phyloP scores from a whole-genome alignment of 2,329 filamentous ascomycete species.

The Mycosphaerelloides madeirae region DNA sequence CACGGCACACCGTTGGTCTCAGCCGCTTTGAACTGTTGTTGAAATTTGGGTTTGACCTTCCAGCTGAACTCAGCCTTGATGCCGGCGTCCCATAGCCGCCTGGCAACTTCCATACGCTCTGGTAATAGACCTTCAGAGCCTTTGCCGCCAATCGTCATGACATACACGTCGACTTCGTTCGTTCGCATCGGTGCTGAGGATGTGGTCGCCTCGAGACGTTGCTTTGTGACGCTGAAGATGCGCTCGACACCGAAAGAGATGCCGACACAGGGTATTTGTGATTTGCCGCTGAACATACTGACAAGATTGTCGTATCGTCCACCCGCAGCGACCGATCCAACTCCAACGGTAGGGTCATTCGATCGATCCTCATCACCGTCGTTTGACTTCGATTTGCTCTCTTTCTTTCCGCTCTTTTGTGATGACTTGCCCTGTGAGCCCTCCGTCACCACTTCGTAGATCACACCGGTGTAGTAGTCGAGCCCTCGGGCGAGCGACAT shows the following conservation, averaged over 20 bases:
- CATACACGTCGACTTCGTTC: conserved; percentile 81
- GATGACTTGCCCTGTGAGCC: conserved; percentile 54
- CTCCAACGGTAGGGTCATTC: conserved; percentile 72
- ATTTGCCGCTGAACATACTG: conserved; percentile 77
- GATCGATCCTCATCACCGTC: conserved; percentile 62
- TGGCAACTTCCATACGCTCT: conserved; percentile 77
- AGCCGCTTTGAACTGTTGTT: conserved; percentile 85
- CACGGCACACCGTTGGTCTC: conserved; percentile 76
- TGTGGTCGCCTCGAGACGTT: conserved; percentile 61
- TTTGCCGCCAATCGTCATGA: conserved; percentile 92
- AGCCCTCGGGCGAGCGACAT: conserved; percentile 83
- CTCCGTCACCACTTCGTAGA: conserved; percentile 84
- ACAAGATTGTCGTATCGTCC: conserved; percentile 91
- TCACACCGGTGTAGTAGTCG: conserved; percentile 89
- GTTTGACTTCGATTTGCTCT: conserved; percentile 39
- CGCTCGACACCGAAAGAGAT: conserved; percentile 94
- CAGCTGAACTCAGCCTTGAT: conserved; percentile 87
- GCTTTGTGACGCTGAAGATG: conserved; percentile 89
- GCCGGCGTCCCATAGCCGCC: conserved; percentile 75
- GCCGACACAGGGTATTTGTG: conserved; percentile 81
- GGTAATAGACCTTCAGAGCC: conserved; percentile 73
- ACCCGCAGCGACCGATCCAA: conserved; percentile 84
- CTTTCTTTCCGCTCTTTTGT: conserved; percentile 48
- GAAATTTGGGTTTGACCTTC: conserved; percentile 87
- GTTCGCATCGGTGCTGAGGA: conserved; percentile 53